phyloP scores from a whole-genome alignment of 176 grass and related monocot species.

The Oryza longistaminata region DNA sequence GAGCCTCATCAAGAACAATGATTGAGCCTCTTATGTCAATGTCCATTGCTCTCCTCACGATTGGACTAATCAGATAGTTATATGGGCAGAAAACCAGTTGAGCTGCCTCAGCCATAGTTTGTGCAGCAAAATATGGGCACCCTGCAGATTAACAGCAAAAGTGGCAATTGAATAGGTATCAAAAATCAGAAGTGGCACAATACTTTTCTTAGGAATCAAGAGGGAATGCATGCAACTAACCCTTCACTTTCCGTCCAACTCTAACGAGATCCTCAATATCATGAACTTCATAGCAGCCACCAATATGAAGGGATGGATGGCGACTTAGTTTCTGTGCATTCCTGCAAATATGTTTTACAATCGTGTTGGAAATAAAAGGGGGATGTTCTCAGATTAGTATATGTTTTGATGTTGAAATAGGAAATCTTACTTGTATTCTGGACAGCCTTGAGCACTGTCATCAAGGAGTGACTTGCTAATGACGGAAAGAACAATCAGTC shows the following conservation, averaged over 20 bases:
- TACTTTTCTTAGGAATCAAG: neutral
- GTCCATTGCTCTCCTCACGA: constrained; percentile 97
- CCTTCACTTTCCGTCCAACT: constrained; percentile 69
- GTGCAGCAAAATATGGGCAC: constrained; percentile 94
- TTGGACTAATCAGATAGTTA: constrained; percentile 88
- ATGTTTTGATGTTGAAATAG: constrained; percentile 17
- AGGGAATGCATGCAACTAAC: constrained; percentile 41
- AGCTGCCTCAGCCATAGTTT: constrained; percentile 76
- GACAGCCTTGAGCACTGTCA: constrained; percentile 62
- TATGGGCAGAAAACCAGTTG: constrained; percentile 96
- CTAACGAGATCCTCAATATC: constrained; percentile 97
- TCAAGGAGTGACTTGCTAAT: constrained; percentile 76
- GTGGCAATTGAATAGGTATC: constrained; percentile 10
- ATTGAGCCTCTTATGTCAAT: constrained; percentile 78
- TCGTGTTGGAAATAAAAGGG: constrained; percentile 27
- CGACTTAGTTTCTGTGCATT: constrained; percentile 85
- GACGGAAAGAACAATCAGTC: constrained; percentile 12
- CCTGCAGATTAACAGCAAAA: constrained; percentile 46
- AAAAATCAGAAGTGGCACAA: neutral
- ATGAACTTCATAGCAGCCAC: constrained; percentile 91
- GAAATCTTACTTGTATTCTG: constrained; percentile 84
- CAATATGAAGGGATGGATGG: constrained; percentile 89
- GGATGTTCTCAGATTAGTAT: neutral
- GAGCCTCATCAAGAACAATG: constrained; percentile 94
- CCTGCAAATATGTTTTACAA: constrained; percentile 45